Evolutionary conservation across 257 asterid genomes (phyloP), one percentile per base, ranked within the genome.

Genomic region (Plectranthus barbatus): DNA sequence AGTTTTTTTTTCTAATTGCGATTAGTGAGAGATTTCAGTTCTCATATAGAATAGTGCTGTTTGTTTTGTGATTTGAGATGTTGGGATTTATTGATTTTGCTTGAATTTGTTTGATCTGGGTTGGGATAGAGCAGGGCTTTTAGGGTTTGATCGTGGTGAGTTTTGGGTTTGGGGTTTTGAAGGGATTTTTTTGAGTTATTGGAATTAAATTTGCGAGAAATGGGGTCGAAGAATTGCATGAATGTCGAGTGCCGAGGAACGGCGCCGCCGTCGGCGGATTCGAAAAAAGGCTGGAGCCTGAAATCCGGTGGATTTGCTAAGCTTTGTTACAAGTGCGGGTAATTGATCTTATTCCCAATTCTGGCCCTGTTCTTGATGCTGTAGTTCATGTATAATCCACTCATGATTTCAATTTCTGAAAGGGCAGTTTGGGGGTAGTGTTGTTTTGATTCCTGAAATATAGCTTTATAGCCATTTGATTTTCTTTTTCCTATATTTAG

Each of bases 291-390:
- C 7, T 93, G 99, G 99, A 74, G 67, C 81, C 74, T 90, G 83
- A 90, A 85, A 83, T 87, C 92, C 12, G 97, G 97, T 56, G 95
- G 88, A 82, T 78, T 77, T 71, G 97, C 96, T 12, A 77, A 70
- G 12, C 95, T 93, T 26, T 90, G 99, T 66, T 72, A 26, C 78
- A 74, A 68, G 68, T 93, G 99, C 92, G 99, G 99, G 99, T 93
- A 79, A 80, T 72, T 72, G 8, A 78, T 69, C 60, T 56, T 45
- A 62, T 50, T 74, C 31, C 74, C 77, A 57, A 61, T 75, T 72
- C 41, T 77, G 44, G 71, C 78, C 58, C 53, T 13, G 52, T 63
- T 64, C 44, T 26, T 17, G 29, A 24, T 40, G 31, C 46, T 74
- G 47, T 49, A 14, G 12, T 50, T 46, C 52, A 36, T 71, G 52